A percentile compares a stretch with the other conserved stretches of the same genome.
phyloP scores from a whole-genome alignment of 371 early-diverging fungal species.

The Mortierella sp. region DNA sequence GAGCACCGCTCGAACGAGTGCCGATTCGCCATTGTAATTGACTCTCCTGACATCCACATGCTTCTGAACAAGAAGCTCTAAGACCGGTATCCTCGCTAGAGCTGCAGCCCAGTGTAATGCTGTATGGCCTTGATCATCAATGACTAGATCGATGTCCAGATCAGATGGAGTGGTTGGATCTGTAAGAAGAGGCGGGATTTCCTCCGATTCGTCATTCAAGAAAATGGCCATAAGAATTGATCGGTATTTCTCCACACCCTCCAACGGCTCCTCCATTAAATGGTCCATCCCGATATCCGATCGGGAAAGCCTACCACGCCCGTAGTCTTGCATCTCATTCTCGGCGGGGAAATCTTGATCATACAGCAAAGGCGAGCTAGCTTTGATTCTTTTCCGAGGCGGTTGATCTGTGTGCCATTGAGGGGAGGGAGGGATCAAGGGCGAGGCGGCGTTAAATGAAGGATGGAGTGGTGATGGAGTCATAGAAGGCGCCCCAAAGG shows the following conservation, averaged over 20 bases:
- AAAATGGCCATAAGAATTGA: constrained; percentile 81
- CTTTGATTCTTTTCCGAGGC: constrained; percentile 36
- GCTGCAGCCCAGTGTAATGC: constrained; percentile 91
- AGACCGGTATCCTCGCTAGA: constrained; percentile 76
- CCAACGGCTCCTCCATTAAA: constrained; percentile 32
- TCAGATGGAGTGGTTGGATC: constrained; percentile 58
- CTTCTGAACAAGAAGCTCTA: constrained; percentile 73
- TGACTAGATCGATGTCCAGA: constrained; percentile 76
- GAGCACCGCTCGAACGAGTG: constrained; percentile 87
- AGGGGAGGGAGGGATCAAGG: constrained; percentile 43
- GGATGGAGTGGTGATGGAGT: constrained; percentile 52
- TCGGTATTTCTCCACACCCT: constrained; percentile 67
- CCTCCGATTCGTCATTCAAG: constrained; percentile 69
- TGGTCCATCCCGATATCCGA: constrained; percentile 7
- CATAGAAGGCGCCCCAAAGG: constrained; percentile 31
- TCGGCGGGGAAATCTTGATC: constrained; percentile 19
- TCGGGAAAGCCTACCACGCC: too few species aligned
- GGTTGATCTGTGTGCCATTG: constrained; percentile 44
- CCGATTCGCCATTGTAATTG: constrained; percentile 85
- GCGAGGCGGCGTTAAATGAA: constrained; percentile 42
- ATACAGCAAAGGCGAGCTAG: constrained; percentile 4
- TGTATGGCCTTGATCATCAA: constrained; percentile 89
- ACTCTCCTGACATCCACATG: constrained; percentile 74
- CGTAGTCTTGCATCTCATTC: background rate
- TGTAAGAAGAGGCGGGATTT: constrained; percentile 69